Base-by-base conservation (phyloP, 169 alveolate species). In the Besnoitia besnoiti region DNA sequence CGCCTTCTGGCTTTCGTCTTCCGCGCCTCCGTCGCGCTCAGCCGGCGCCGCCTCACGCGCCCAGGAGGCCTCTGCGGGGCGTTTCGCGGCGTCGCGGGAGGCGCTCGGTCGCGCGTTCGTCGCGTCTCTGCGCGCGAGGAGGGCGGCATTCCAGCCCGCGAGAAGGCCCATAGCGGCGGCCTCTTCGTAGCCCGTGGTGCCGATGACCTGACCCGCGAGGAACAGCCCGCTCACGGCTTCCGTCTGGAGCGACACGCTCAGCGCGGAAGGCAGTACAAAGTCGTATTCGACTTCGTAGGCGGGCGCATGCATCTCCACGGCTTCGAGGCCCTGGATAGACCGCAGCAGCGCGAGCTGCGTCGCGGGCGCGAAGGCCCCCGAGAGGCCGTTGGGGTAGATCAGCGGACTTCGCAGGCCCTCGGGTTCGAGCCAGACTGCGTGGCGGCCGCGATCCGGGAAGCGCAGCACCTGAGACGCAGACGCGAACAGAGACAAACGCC, bases 141-240 rank as follows among this genome's bases (percentile, higher is more conserved):
- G 94, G 14, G 98, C 99, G 27, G 99, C 99, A 90, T 98, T 98
- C 76, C 96, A 93, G 10, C 99, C 99, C 7, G 99, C 99, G 30
- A 98, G 94, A 10, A 98, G 84, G 14, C 99, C 99, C 88, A 97
- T 95, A 8, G 98, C 97, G 16, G 98, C 99, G 14, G 99, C 99
- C 85, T 98, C 99, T 89, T 98, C 99, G 95, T 98, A 98, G 10
- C 99, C 99, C 10, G 99, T 98, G 27, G 99, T 98, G 0, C 99
- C 99, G 89, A 98, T 96, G 40, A 98, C 97, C 82, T 98, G 98
- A 0, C 99, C 99, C 3, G 99, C 98, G 42, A 98, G 85, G 94
- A 92, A 98, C 12, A 98, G 92, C 0, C 96, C 96, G 39, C 90
- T 87, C 19, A 98, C 80, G n/a, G 94, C 59, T 85, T 93, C 97